A percentile compares a stretch with the other conserved stretches of the same genome.
phyloP scores from a whole-genome alignment of 2,329 filamentous ascomycete species.

The Cladosporium sp. region DNA sequence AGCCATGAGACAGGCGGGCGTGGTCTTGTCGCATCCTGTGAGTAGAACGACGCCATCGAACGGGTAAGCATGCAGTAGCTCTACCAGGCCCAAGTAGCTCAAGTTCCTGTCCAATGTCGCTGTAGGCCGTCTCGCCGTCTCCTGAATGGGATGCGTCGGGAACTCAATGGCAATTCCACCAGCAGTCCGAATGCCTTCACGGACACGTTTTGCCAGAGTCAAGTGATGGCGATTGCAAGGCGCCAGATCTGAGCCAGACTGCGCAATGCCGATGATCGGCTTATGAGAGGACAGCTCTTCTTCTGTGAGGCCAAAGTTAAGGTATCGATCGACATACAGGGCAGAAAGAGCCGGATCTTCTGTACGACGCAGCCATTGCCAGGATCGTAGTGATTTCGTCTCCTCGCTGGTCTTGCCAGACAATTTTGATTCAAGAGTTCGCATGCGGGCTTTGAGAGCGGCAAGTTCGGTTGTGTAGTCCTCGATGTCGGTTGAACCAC shows the following conservation, averaged over 20 bases:
- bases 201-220: conserved; percentile 25
- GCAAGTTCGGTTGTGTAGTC: conserved; percentile 29
- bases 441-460: conserved; percentile 24
- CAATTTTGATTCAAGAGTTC: conserved; percentile 27
- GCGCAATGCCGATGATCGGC: conserved; percentile 30
- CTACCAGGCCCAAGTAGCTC: conserved; percentile 27
- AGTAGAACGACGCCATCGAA: conserved; percentile 29
- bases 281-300: conserved; percentile 26
- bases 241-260: conserved; percentile 28
- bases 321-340: conserved; percentile 29
- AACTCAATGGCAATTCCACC: conserved; percentile 31
- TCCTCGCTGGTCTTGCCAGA: conserved; percentile 18
- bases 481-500: conserved; percentile 25
- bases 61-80: conserved; percentile 28
- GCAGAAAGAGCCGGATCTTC: conserved; percentile 29
- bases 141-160: conserved; percentile 30
- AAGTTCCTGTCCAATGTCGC: conserved; percentile 29
- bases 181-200: conserved; percentile 27
- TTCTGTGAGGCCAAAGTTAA: conserved; percentile 28
- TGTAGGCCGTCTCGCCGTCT: conserved; percentile 26
- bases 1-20: conserved; percentile 29
- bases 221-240: conserved; percentile 30
- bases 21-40: conserved; percentile 31
- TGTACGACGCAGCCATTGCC: conserved; percentile 27
- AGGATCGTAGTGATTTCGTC: conserved; percentile 21